These are phyloP conservation scores for Chionographis japonica DNA, from an alignment of 106 monocot genomes.

Conservation along the genomic window DNA sequence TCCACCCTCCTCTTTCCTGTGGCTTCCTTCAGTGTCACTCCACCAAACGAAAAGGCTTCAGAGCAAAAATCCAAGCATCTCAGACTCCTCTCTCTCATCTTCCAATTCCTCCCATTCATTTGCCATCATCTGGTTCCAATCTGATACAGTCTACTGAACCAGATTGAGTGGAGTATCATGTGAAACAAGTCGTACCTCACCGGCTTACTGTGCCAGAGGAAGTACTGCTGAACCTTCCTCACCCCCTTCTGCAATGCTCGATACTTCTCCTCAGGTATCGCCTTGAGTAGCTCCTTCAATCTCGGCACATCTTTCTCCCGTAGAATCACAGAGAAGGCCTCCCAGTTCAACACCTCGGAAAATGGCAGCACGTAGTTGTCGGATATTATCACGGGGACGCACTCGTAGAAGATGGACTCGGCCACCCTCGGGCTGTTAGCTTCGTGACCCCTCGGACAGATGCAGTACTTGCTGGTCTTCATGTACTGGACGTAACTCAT, in stretches of 20 bases:
- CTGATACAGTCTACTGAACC: slow-evolving; percentile 53
- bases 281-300: slow-evolving; percentile 46
- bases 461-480: slow-evolving; percentile 68
- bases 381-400: slow-evolving; percentile 69
- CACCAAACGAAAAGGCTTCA: too few species aligned
- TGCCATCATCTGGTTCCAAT: slow-evolving; percentile 24
- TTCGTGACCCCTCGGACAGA: slow-evolving; percentile 70
- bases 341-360: slow-evolving; percentile 72
- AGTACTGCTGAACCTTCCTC: slow-evolving; percentile 58
- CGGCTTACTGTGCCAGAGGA: slow-evolving; percentile 56
- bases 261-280: slow-evolving; percentile 42
- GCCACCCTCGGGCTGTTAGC: slow-evolving; percentile 58
- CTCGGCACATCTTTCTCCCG: slow-evolving; percentile 51
- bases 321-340: slow-evolving; percentile 45
- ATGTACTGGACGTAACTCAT: slow-evolving; percentile 41
- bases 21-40: too few species aligned
- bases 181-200: slow-evolving; percentile 66
- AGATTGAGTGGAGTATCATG: slow-evolving; percentile 63
- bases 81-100: too few species aligned
- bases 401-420: slow-evolving; percentile 62
- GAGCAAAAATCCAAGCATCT: too few species aligned
- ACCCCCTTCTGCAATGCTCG: slow-evolving; percentile 42
- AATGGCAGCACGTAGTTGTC: slow-evolving; percentile 69
- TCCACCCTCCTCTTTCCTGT: too few species aligned
- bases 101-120: too few species aligned